These are phyloP conservation scores for Diplodia intermedia DNA, from an alignment of 2,329 filamentous ascomycete species.

Conservation along the genomic window DNA sequence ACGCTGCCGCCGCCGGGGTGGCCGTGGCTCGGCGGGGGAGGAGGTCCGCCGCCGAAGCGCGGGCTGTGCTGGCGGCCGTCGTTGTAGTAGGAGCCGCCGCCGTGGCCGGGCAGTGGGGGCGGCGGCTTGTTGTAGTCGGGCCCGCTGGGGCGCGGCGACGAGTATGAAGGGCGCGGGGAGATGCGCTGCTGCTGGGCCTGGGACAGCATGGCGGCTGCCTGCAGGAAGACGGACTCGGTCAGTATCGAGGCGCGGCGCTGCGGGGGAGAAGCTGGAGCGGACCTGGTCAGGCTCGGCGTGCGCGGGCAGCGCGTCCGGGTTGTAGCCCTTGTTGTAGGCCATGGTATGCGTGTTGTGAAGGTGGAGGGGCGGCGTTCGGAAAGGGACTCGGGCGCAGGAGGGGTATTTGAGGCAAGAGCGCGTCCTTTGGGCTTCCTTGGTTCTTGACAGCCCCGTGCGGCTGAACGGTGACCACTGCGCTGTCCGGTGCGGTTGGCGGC, in stretches of 20 bases:
- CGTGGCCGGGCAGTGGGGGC: constrained; percentile 45
- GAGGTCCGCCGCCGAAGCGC: constrained; percentile 43
- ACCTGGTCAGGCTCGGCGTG: constrained; percentile 79
- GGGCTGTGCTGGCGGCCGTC: constrained; percentile 40
- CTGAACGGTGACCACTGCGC: constrained; percentile 28
- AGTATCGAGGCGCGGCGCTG: constrained; percentile 28
- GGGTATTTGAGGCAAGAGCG: constrained; percentile 23
- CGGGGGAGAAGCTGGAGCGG: constrained; percentile 38
- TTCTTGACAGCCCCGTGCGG: constrained; percentile 31
- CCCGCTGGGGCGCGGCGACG: constrained; percentile 42
- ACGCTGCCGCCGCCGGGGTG: constrained; percentile 14
- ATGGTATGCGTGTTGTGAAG: constrained; percentile 56
- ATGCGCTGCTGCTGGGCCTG: constrained; percentile 36
- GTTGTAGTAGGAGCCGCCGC: constrained; percentile 43
- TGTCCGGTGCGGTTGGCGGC: constrained; percentile 13
- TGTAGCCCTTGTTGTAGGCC: constrained; percentile 93
- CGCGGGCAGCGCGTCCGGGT: constrained; percentile 94
- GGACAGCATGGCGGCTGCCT: constrained; percentile 48
- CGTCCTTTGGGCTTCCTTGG: constrained; percentile 11
- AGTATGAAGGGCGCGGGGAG: constrained; percentile 44
- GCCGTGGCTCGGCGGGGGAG: constrained; percentile 39
- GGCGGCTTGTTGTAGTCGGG: constrained; percentile 55
- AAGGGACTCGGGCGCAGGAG: constrained; percentile 1
- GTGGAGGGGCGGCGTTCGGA: neutral
- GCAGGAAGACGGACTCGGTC: constrained; percentile 41